Evolutionary conservation across 2,329 filamentous ascomycete genomes (phyloP), one percentile per base, ranked within the genome.

Genomic region (Emergomyces pasteurianus): DNA sequence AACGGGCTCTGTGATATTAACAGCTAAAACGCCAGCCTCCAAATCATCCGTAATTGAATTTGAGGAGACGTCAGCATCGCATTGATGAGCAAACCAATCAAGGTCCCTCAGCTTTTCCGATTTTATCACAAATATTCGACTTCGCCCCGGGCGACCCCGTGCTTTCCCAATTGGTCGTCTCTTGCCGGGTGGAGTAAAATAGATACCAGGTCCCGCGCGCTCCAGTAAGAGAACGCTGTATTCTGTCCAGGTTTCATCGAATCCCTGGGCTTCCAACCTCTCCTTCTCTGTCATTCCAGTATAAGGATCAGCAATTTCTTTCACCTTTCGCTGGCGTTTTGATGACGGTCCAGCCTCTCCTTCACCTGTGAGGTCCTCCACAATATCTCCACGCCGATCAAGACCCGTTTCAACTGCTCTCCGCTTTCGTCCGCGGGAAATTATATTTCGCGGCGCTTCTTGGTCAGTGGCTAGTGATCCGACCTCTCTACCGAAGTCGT

Each of bases 211-310:
- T 3, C 61, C 63, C 14, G 70, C 66, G n/a, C 73, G 72, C 34
- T 75, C 70, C 54, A 76, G 71, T 4, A 73, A 60, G 3, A 74
- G 60, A 28, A 73, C 67, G 38, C 66, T 74, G 60, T 76, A 76
- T 61, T 75, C 72, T 1, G 74, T 75, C 73, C 73, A 77, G 1
- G 68, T 70, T 58, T 75, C 72, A 61, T 77, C 74, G 62, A 75
- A 64, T 1, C 75, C 75, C 59, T 73, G 65, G 26, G 73, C 71
- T 61, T 74, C 71, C 1, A 77, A 67, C 47, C 66, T 72, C 58
- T 77, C 74, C 38, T 71, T 71, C 61, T 72, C 72, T 0, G 74
- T 70, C 66, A 76, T 70, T 8, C 69, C 70, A 10, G 59, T 57
- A 38, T 71, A 64, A 14, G 59, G 63, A 18, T 67, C 63, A 4